Base-by-base conservation (phyloP, 2,329 filamentous ascomycete species). In the Chaetoscypha palmicola region DNA sequence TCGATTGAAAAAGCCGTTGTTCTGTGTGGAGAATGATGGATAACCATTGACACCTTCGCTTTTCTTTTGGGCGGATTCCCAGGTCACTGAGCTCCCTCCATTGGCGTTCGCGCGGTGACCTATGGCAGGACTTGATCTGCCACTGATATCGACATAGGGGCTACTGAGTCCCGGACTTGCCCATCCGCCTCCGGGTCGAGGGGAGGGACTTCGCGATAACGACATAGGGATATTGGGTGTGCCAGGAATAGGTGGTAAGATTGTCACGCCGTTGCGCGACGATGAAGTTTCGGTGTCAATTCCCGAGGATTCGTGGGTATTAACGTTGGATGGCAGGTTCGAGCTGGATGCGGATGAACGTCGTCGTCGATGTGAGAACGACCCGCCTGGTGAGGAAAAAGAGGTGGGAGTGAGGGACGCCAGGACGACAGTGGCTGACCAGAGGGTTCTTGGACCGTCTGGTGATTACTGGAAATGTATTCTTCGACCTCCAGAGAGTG, bases 121-220 rank as follows among this genome's bases (percentile, higher is more conserved):
- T 66, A 53, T 53, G 5, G 46, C 68, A 55, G 86, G 83, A 61
- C 81, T 88, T 28, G 79, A 78, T 54, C 77, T 75, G 49, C 83
- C 83, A 63, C 83, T 86, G 46, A 69, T 64, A 42, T 59, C 58
- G 43, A 67, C 66, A 56, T 67, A 70, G 52, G 78, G 80, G 48
- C 84, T 80, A 60, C 79, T 83, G 61, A 87, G 74, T 52, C 82
- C 86, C 44, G 85, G 88, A 66, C 83, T 92, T 45, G 86, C 80
- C 90, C 91, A 96, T 57, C 89, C 89, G 61, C 87, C 88, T 58
- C 85, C 84, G 49, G 81, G 83, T 51, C 80, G 76, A 50, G 90
- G 91, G 44, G 88, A 95, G 39, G 90, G 87, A 61, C 87, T 94
- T 67, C 88, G 81, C 55, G 89, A 92, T 51, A 91, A 69, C 55